Evolutionary conservation across 768 basidiomycete genomes (phyloP), one percentile per base, ranked within the genome.

Genomic region (Panaeolus papilionaceus): DNA sequence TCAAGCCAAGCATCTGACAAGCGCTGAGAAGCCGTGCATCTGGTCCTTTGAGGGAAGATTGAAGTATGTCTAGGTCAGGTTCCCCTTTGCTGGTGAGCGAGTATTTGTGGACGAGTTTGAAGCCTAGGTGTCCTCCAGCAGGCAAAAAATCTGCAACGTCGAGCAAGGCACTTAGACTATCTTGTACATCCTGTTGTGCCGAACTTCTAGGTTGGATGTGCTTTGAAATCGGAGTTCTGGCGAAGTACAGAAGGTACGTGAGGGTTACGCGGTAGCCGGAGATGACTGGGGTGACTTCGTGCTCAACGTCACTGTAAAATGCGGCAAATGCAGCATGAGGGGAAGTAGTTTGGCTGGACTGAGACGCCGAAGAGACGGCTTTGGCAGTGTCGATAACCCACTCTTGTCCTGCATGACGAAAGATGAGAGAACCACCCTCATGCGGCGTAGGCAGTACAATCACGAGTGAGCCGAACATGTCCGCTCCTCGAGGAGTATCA

Each of bases 391-490:
- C 81, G 58, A 82, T 75, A 0, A 58, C 70, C 78, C 77, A 79
- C 42, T 79, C 78, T 4, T 69, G 64, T 16, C 66, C 73, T 3
- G 51, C 51, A 23, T 76, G 71, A 7, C 72, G 72, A 4, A 86
- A 73, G 1, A 76, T 49, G 9, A 83, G 75, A n/a, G 72, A 73
- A 10, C 85, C 84, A 4, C 83, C 84, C 45, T 82, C 74, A 68
- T 85, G 81, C 0, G 67, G 16, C 0, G 81, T 79, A 2, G 83
- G 85, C 45, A 84, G 75, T 20, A 83, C 74, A 38, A 86, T 62
- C 3, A 84, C 79, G 33, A 87, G 76, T 0, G 84, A 85, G 1
- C 82, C 84, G 47, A 86, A 80, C 79, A 83, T 83, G 38, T 71
- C 66, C 14, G 72, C 73, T 14, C 72, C 67, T 2, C 80, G 78